Percentiles rank a stretch among this genome's conserved stretches.
phyloP scores from a whole-genome alignment of 371 early-diverging fungal species.

The Rhizopus sp. region DNA sequence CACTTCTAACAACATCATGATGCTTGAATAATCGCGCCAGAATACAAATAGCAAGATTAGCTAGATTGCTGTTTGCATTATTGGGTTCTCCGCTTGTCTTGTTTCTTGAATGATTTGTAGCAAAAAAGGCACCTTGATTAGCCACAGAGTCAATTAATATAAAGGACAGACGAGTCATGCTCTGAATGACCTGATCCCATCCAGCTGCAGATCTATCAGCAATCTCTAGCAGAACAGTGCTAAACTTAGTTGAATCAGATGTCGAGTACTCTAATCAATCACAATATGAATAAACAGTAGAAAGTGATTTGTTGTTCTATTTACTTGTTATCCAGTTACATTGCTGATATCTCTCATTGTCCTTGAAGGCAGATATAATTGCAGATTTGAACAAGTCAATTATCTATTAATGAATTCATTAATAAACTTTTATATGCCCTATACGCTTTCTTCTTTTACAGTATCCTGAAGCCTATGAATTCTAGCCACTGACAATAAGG shows the following conservation, averaged over 20 bases:
- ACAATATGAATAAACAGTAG: background rate
- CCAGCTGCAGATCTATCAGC: slow-evolving; percentile 51
- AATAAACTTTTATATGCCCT: background rate
- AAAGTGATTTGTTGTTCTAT: background rate
- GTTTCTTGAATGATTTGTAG: background rate
- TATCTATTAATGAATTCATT: slow-evolving; percentile 19
- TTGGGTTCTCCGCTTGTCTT: slow-evolving; percentile 20
- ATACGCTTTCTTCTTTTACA: slow-evolving; percentile 20
- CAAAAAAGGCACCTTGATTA: slow-evolving; percentile 25
- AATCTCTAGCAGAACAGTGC: slow-evolving; percentile 28
- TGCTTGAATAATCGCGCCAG: slow-evolving; percentile 55
- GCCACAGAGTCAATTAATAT: slow-evolving; percentile 53
- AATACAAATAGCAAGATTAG: slow-evolving; percentile 45
- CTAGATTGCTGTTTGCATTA: slow-evolving; percentile 8
- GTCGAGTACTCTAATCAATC: slow-evolving; percentile 4
- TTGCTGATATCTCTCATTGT: slow-evolving; percentile 49
- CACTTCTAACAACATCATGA: slow-evolving; percentile 58
- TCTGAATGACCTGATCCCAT: slow-evolving; percentile 66
- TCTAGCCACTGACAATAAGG: slow-evolving; percentile 59
- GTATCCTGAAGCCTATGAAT: slow-evolving; percentile 62
- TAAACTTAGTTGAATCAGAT: slow-evolving; percentile 2
- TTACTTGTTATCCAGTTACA: slow-evolving; percentile 56
- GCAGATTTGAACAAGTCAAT: slow-evolving; percentile 55
- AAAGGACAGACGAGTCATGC: slow-evolving; percentile 56
- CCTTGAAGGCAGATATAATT: slow-evolving; percentile 51